These are phyloP conservation scores for Boletus coccyginus DNA, from an alignment of 768 basidiomycete genomes.

Conservation along the genomic window DNA sequence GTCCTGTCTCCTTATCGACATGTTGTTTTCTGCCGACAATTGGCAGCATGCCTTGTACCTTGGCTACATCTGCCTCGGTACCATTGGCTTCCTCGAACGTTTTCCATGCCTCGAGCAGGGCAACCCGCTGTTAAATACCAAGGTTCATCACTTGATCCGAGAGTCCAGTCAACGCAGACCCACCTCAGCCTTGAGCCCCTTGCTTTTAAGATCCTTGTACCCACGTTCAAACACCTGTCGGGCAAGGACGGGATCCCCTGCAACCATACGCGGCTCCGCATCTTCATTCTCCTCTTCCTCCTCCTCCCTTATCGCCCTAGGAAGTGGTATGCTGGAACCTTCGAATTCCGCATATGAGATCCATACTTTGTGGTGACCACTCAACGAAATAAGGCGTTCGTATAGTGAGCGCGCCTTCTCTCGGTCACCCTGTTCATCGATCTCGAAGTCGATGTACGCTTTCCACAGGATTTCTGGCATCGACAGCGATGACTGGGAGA, in stretches of 20 bases:
- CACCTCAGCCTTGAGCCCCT: constrained; percentile 87
- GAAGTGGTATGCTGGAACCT: constrained; percentile 67
- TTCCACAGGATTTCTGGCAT: constrained; percentile 97
- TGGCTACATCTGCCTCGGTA: constrained; percentile 63
- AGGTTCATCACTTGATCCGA: not conserved
- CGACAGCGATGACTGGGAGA: constrained; percentile 77
- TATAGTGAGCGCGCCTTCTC: constrained; percentile 82
- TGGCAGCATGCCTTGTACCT: constrained; percentile 93
- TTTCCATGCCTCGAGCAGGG: constrained; percentile 94
- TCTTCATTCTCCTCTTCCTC: constrained; percentile 64
- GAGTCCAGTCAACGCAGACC: constrained; percentile 16
- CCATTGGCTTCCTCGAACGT: constrained; percentile 85
- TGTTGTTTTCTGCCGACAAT: constrained; percentile 82
- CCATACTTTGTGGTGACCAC: constrained; percentile 97
- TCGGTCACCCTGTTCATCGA: constrained; percentile 83
- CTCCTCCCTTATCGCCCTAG: constrained; percentile 63
- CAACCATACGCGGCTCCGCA: constrained; percentile 51
- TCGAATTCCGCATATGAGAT: constrained; percentile 94
- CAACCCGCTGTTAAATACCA: constrained; percentile 66
- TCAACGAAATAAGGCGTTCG: constrained; percentile 80
- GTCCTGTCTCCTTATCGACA: constrained; percentile 81
- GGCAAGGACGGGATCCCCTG: constrained; percentile 69
- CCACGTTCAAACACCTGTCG: constrained; percentile 81
- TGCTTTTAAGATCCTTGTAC: constrained; percentile 82
- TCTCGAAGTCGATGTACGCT: constrained; percentile 96